phyloP scores from a whole-genome alignment of 768 basidiomycete species.

The Leucocoprinus leucothites region DNA sequence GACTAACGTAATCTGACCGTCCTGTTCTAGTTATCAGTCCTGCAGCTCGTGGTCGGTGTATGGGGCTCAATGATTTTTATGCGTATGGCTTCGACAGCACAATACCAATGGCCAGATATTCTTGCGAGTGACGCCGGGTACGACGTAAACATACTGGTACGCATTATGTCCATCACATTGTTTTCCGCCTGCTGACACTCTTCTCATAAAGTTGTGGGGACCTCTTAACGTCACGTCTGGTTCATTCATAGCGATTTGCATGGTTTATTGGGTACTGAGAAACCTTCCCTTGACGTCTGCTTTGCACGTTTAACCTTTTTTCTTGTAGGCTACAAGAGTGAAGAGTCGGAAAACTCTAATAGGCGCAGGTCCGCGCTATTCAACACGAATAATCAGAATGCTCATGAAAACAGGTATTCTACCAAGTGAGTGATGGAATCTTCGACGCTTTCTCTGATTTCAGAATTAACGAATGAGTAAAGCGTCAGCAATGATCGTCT shows the following conservation, averaged over 20 bases:
- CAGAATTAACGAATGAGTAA: background rate
- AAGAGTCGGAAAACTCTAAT: no score
- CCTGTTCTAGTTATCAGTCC: background rate
- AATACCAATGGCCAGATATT: background rate
- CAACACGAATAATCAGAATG: no score
- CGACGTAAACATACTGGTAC: background rate
- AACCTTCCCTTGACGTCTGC: no score
- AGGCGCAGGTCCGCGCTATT: no score
- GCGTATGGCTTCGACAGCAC: background rate
- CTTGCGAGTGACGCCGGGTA: background rate
- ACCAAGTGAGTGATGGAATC: background rate
- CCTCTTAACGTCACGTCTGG: background rate
- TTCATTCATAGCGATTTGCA: background rate
- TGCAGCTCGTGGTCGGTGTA: conserved; percentile 1
- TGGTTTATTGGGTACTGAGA: background rate
- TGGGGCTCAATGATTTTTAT: background rate
- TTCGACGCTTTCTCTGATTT: background rate
- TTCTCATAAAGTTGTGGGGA: background rate
- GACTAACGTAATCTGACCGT: background rate
- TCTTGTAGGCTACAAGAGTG: no score
- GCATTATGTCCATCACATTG: background rate
- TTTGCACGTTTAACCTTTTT: no score
- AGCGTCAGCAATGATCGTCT: background rate
- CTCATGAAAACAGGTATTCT: no score
- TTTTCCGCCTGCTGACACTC: no score